Evolutionary conservation across 768 basidiomycete species (phyloP).

Genomic region (Trametes maxima): DNA sequence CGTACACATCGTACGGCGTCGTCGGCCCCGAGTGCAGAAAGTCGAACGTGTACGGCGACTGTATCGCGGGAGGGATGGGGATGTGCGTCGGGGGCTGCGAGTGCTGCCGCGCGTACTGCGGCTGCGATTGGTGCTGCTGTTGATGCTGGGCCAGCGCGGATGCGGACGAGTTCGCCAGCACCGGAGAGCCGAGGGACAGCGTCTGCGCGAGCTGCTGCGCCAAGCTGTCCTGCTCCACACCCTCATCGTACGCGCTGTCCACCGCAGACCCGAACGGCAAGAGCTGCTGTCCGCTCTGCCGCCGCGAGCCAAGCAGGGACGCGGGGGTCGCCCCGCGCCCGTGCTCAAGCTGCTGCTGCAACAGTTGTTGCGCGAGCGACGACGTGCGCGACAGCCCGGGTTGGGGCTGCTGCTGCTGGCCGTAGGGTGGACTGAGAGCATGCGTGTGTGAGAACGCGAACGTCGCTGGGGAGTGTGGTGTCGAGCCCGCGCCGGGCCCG

Average conservation of each 20-base stretch:
- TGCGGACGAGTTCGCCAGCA: slow-evolving; percentile 7
- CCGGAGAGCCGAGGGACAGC: slow-evolving; percentile 16
- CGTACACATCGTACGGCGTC: slow-evolving; percentile 40
- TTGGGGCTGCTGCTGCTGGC: neutral
- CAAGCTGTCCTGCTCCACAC: neutral
- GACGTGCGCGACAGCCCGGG: slow-evolving; percentile 13
- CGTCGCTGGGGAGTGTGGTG: slow-evolving; percentile 18
- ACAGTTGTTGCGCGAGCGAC: slow-evolving; percentile 26
- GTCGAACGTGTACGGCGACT: slow-evolving; percentile 42
- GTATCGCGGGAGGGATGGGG: slow-evolving; percentile 38
- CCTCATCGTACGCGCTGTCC: slow-evolving; percentile 5
- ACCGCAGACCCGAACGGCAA: neutral
- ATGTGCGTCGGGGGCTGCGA: slow-evolving; percentile 34
- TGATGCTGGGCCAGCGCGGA: slow-evolving; percentile 1
- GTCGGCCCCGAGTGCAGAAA: slow-evolving; percentile 41
- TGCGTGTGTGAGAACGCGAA: slow-evolving; percentile 16
- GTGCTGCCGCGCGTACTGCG: neutral
- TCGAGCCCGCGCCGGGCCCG: slow-evolving; percentile 16
- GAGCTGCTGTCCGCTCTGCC: slow-evolving; percentile 7
- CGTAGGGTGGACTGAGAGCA: neutral
- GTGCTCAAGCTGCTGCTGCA: slow-evolving; percentile 20
- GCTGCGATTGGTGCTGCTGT: neutral
- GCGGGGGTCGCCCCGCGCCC: slow-evolving; percentile 1
- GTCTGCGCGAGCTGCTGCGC: slow-evolving; percentile 10
- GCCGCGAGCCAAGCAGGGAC: slow-evolving; percentile 7